Evolutionary conservation across 208 protist genomes (phyloP).

Genomic region (Crithidia expoeki): DNA sequence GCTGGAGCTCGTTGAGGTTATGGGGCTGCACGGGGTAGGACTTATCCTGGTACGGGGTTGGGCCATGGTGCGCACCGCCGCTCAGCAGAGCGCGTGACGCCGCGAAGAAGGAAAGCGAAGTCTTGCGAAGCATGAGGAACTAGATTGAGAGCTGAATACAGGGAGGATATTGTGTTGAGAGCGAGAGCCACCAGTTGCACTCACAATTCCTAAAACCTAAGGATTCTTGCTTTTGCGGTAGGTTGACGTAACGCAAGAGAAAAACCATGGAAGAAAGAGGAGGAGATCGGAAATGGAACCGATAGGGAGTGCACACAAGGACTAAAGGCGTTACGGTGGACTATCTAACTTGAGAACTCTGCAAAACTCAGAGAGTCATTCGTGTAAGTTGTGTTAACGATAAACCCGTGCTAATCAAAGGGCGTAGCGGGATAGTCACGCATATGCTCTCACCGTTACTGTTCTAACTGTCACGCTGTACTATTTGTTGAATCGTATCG

Average conservation of each 20-base stretch:
- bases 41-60: conserved; percentile 85
- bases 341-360: neutral
- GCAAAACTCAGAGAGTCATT: too few relatives aligned
- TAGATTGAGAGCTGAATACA: conserved; percentile 2
- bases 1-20: conserved; percentile 76
- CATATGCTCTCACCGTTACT: too few relatives aligned
- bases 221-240: neutral
- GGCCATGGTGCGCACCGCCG: conserved; percentile 55
- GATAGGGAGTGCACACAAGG: conserved; percentile 7
- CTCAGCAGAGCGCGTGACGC: conserved; percentile 67
- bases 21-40: conserved; percentile 86
- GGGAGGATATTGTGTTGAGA: conserved; percentile 1
- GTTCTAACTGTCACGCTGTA: too few relatives aligned
- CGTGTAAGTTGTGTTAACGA: too few relatives aligned
- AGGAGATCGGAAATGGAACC: conserved; percentile 1
- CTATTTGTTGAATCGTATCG: too few relatives aligned
- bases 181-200: conserved; percentile 24
- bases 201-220: conserved; percentile 16
- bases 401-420: too few relatives aligned
- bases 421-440: too few relatives aligned
- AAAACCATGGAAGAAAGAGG: neutral
- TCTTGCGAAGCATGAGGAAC: conserved; percentile 74
- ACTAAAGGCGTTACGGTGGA: too few relatives aligned
- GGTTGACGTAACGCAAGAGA: too few relatives aligned
- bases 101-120: conserved; percentile 64